Evolutionary conservation across 2,329 filamentous ascomycete species (phyloP), one percentile per base, ranked within the genome.

Genomic region (Calonectria leucothoes): DNA sequence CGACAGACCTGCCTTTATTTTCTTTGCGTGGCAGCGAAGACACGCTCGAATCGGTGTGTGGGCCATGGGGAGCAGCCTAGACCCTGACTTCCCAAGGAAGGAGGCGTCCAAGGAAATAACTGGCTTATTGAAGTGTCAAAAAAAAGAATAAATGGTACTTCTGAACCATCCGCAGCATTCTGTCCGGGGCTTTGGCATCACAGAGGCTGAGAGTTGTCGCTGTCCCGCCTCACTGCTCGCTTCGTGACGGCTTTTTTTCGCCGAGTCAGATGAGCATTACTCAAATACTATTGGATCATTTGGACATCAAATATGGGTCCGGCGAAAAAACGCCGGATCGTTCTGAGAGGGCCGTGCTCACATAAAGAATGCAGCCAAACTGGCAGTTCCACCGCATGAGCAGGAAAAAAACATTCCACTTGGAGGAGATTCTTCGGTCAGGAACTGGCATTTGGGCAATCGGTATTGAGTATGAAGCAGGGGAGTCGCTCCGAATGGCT

Each of bases 21-120:
- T 69, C 39, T 69, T 61, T 8, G 37, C 10, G 10, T 69, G 66
- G 37, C 66, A 61, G 27, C 66, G 66, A 23, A 69, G 52, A 15
- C 51, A 61, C 11, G 52, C 51, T 61, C 51, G 51, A 33, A 35
- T 23, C 0, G 33, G 6, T 25, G 55, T 59, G 55, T 14, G 25
- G 6, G 23, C 33, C 55, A 59, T 59, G 31, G n/a, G 20, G 17
- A 27, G 6, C 4, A n/a, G n/a, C 11, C 5, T 15, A 3, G 23
- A 23, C 15, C 4, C 5, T 8, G 33, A n/a, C n/a, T n/a, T n/a
- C n/a, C n/a, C n/a, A n/a, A n/a, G n/a, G n/a, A n/a, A n/a, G n/a
- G n/a, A n/a, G n/a, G n/a, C n/a, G n/a, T n/a, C n/a, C n/a, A n/a
- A n/a, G n/a, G n/a, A n/a, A n/a, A n/a, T n/a, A n/a, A n/a, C n/a